These are phyloP conservation scores for Oenanthe sinensis DNA, from an alignment of 129 eudicot species.

Conservation along the genomic window DNA sequence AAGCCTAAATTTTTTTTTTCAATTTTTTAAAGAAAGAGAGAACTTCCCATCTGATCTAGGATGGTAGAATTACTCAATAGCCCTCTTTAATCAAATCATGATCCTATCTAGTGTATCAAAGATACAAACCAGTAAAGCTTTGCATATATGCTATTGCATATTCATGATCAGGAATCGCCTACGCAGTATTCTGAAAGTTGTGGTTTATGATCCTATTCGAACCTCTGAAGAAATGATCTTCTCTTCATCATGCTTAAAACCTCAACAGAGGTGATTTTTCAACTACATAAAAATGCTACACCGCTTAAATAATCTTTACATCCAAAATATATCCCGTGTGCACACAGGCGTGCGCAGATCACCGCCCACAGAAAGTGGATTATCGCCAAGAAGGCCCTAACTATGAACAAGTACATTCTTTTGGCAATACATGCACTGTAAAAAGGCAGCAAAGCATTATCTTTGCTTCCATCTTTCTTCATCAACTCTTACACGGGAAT, in stretches of 20 bases:
- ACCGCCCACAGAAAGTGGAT: not conserved
- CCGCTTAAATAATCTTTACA: no score
- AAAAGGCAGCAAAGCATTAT: not conserved
- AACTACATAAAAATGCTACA: not conserved
- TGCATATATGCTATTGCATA: conserved; percentile 14
- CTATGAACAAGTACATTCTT: not conserved
- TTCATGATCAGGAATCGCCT: conserved; percentile 17
- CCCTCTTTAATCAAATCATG: conserved; percentile 12
- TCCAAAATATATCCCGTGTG: no score
- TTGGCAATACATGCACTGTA: not conserved
- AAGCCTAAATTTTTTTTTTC: not conserved
- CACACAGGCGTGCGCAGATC: no score
- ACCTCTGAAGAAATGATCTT: not conserved
- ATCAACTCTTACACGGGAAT: not conserved
- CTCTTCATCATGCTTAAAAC: not conserved
- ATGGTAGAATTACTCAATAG: conserved; percentile 9
- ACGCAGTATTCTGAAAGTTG: not conserved
- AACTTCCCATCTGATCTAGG: conserved; percentile 9
- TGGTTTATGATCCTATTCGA: not conserved
- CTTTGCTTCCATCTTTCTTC: not conserved
- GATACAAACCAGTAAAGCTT: conserved; percentile 10
- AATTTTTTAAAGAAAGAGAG: not conserved
- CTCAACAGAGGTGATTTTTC: not conserved
- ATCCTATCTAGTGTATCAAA: conserved; percentile 13
- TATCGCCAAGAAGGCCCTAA: not conserved